Evolutionary conservation across 805 yeast genomes (phyloP), one percentile per base, ranked within the genome.

Genomic region (Starmerella stellata): DNA sequence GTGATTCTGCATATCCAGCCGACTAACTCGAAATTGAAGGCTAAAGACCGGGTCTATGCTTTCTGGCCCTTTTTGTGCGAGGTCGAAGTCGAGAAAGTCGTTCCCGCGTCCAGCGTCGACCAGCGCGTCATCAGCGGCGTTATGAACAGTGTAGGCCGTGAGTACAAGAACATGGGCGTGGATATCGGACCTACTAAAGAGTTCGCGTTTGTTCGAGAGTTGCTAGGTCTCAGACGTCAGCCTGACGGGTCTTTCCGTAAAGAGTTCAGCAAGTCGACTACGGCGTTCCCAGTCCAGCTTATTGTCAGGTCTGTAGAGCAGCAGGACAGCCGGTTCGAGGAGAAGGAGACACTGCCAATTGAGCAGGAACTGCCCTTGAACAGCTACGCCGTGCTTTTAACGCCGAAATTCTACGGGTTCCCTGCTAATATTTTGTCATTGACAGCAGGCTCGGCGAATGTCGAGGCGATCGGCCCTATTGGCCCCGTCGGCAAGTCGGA

Each of bases 41-140:
- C 71, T 21, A 75, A 73, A 34, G 66, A 72, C 41, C 58, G 72
- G 36, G 77, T 79, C 2, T 85, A 74, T 54, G 70, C 79, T 11
- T 72, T 75, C 48, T 90, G 93, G 87, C 99, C 99, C n/a, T 80
- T 72, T 52, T 62, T 90, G 47, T 68, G 74, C 48, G 95, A 87
- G 59, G 77, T 83, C 8, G 72, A 69, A 51, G 73, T 87, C 30
- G 62, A 73, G 11, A 65, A 68, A 18, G 69, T 87, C 3, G 55
- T 65, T 27, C 85, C 78, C 54, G 69, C 65, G 7, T 58, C 57
- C 21, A 60, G 62, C 15, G 60, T 64, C 13, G 55, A 60, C 13
- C 52, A 55, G 8, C 58, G 62, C 14, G 51, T 75, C 42, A 52
- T 50, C 27, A 59, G 62, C 20, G 23, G 23, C 18, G 25, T 32